These are phyloP conservation scores for Acanthamoeba divionensis DNA, from an alignment of 208 protist genomes.

Conservation along the genomic window DNA sequence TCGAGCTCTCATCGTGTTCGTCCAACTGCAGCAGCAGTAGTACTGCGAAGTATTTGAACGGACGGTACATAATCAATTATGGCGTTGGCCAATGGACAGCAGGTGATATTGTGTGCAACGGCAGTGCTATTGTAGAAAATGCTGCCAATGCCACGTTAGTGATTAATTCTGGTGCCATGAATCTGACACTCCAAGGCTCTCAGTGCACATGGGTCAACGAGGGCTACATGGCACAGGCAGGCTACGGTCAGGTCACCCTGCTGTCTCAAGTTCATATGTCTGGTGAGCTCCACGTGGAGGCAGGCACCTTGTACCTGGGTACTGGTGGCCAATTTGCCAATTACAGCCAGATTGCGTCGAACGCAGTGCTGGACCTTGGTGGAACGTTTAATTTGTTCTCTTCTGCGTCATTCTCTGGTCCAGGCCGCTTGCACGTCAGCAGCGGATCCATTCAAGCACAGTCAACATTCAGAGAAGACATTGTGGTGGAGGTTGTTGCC, in stretches of 20 bases:
- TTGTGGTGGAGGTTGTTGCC: not conserved
- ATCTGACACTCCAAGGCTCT: not conserved
- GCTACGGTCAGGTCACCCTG: too few relatives aligned
- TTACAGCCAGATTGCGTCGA: too few relatives aligned
- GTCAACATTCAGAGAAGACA: slow-evolving; percentile 32
- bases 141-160: not conserved
- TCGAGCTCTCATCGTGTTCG: not conserved
- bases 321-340: too few relatives aligned
- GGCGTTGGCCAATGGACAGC: not conserved
- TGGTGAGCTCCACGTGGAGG: too few relatives aligned
- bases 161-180: not conserved
- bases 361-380: too few relatives aligned
- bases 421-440: not conserved
- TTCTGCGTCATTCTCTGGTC: not conserved
- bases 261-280: too few relatives aligned
- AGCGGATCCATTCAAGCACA: not conserved
- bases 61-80: not conserved
- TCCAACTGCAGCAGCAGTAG: not conserved
- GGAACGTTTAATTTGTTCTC: too few relatives aligned
- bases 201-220: not conserved
- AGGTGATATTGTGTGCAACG: slow-evolving; percentile 18
- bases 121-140: not conserved
- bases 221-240: not conserved
- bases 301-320: too few relatives aligned
- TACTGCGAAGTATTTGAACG: slow-evolving; percentile 46